These are phyloP conservation scores for Termitomyces sp. DNA, from an alignment of 768 basidiomycete genomes.

Conservation along the genomic window DNA sequence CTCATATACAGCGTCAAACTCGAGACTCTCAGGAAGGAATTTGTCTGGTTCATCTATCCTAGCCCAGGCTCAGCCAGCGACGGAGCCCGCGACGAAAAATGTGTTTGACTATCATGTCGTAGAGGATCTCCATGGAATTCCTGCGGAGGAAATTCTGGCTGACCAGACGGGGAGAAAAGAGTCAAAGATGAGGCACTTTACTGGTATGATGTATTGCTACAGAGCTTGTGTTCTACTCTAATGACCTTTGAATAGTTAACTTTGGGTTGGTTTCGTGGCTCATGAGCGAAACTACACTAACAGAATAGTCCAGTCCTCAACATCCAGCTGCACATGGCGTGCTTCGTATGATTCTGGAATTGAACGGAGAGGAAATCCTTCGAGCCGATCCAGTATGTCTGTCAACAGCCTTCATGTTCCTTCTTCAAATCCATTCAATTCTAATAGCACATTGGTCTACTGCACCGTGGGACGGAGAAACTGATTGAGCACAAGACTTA, in stretches of 20 bases:
- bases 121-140: constrained; percentile 80
- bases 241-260: constrained; percentile 56
- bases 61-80: constrained; percentile 23
- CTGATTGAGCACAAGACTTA: constrained; percentile 99
- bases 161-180: constrained; percentile 67
- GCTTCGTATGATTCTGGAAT: constrained; percentile 91
- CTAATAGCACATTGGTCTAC: constrained; percentile 81
- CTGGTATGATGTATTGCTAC: constrained; percentile 44
- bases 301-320: constrained; percentile 59
- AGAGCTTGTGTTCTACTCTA: constrained; percentile 2
- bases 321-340: constrained; percentile 99
- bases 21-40: constrained; percentile 26
- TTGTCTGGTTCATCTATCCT: constrained; percentile 29
- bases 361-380: constrained; percentile 95
- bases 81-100: constrained; percentile 32
- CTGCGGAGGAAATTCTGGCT: constrained; percentile 72
- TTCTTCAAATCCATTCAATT: background rate
- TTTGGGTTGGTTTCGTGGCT: constrained; percentile 64
- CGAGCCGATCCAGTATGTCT: constrained; percentile 73
- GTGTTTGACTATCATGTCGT: constrained; percentile 67
- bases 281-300: background rate
- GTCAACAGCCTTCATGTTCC: background rate
- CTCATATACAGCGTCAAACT: constrained; percentile 20
- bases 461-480: constrained; percentile 98
- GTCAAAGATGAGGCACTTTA: constrained; percentile 87